These are phyloP conservation scores for Aspergillus sclerotialis DNA, from an alignment of 2,329 filamentous ascomycete species.

Conservation along the genomic window DNA sequence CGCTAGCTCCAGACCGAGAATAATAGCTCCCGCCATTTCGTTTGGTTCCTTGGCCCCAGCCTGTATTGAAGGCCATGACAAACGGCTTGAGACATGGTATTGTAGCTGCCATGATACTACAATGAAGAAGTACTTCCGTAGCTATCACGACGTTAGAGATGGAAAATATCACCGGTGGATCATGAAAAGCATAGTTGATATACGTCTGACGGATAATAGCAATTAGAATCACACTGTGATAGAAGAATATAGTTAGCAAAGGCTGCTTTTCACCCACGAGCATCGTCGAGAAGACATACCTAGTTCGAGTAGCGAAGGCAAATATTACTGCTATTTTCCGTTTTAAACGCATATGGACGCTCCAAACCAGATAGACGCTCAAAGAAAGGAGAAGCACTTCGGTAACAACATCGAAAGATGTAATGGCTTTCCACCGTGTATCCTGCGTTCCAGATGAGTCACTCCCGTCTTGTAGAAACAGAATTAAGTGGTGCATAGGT, in stretches of 20 bases:
- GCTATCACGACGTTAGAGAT: constrained; percentile 26
- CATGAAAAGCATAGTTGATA: constrained; percentile 16
- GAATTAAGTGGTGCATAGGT: neutral
- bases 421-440: constrained; percentile 29
- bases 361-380: constrained; percentile 17
- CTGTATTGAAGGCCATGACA: constrained; percentile 34
- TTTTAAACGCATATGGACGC: constrained; percentile 13
- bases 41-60: constrained; percentile 19
- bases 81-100: constrained; percentile 37
- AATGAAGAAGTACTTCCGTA: constrained; percentile 33
- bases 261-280: neutral
- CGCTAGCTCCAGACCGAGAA: neutral
- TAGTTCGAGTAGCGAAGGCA: constrained; percentile 10
- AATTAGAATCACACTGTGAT: constrained; percentile 16
- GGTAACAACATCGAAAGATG: constrained; percentile 32
- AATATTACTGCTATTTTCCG: constrained; percentile 10
- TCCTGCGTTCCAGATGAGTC: too few relatives aligned
- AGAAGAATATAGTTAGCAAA: neutral
- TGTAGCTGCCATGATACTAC: constrained; percentile 35
- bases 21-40: constrained; percentile 2
- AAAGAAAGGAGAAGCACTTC: constrained; percentile 8
- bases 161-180: constrained; percentile 20
- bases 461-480: too few relatives aligned
- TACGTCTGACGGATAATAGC: constrained; percentile 29
- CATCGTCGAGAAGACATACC: constrained; percentile 5